phyloP scores from a whole-genome alignment of 768 basidiomycete genomes.

The Suillus bovinus region DNA sequence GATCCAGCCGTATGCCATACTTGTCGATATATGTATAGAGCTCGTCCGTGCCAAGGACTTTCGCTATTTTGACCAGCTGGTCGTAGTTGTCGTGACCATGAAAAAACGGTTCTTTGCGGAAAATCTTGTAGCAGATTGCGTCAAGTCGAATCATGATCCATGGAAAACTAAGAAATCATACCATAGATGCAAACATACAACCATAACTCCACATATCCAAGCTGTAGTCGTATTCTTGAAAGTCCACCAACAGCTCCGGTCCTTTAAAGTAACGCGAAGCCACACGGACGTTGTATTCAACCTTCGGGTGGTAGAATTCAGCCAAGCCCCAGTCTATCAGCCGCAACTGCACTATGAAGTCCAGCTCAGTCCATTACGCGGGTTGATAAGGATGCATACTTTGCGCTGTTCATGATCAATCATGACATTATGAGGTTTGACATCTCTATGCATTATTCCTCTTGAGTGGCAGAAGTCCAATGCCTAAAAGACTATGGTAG shows the following conservation, averaged over 20 bases:
- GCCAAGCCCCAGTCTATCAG: conserved; percentile 99
- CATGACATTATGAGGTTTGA: conserved; percentile 99
- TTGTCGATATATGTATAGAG: conserved; percentile 90
- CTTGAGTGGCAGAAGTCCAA: conserved; percentile 98
- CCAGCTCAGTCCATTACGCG: conserved; percentile 7
- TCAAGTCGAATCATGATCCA: conserved; percentile 2
- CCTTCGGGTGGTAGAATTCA: conserved; percentile 97
- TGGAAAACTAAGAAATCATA: conserved; percentile 35
- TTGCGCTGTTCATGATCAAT: conserved; percentile 97
- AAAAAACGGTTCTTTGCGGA: conserved; percentile 99
- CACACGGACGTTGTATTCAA: conserved; percentile 97
- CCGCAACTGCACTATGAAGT: conserved; percentile 59
- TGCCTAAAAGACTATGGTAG: conserved; percentile 49
- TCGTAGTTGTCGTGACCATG: conserved; percentile 99
- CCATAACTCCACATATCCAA: conserved; percentile 99
- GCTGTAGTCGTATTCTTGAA: conserved; percentile 98
- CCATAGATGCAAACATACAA: conserved; percentile 99
- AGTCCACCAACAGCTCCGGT: conserved; percentile 94
- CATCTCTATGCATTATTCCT: conserved; percentile 98
- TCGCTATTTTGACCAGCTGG: conserved; percentile 96
- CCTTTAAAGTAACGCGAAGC: conserved; percentile 98
- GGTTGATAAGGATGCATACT: conserved; percentile 42
- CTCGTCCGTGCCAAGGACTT: conserved; percentile 96
- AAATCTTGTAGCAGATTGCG: conserved; percentile 60
- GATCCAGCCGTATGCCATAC: conserved; percentile 93